These are phyloP conservation scores for Colletotrichum ledebouriae DNA, from an alignment of 2,329 filamentous ascomycete genomes.

Conservation along the genomic window DNA sequence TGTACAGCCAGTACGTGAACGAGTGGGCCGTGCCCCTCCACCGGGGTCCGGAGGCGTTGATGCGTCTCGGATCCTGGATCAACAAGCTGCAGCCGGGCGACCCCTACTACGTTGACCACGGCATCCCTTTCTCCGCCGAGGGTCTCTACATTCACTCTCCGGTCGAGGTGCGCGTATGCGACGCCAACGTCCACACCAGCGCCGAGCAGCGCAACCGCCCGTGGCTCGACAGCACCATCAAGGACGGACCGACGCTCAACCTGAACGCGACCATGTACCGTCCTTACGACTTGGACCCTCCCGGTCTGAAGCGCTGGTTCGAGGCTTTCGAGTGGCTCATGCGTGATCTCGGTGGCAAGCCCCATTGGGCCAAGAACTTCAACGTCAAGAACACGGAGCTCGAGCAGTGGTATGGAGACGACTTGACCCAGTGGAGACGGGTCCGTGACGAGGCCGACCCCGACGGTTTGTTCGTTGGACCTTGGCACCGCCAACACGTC, in stretches of 20 bases:
- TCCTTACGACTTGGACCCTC: slow-evolving; percentile 83
- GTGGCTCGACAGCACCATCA: slow-evolving; percentile 77
- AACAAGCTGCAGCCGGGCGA: slow-evolving; percentile 74
- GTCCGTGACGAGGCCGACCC: slow-evolving; percentile 81
- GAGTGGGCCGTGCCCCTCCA: slow-evolving; percentile 95
- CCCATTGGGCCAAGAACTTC: slow-evolving; percentile 98
- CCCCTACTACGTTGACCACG: slow-evolving; percentile 71
- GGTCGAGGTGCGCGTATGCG: slow-evolving; percentile 88
- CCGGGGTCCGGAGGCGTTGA: slow-evolving; percentile 88
- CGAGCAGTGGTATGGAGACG: slow-evolving; percentile 75
- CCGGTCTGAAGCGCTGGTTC: slow-evolving; percentile 83
- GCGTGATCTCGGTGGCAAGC: slow-evolving; percentile 84
- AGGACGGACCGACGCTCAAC: slow-evolving; percentile 82
- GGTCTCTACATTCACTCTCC: slow-evolving; percentile 92
- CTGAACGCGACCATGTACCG: slow-evolving; percentile 92
- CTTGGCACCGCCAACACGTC: slow-evolving; percentile 86
- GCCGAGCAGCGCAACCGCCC: slow-evolving; percentile 52
- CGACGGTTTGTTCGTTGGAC: slow-evolving; percentile 88
- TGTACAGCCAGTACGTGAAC: slow-evolving; percentile 97
- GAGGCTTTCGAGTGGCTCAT: slow-evolving; percentile 92
- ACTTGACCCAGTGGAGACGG: slow-evolving; percentile 75
- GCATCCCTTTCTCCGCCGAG: slow-evolving; percentile 83
- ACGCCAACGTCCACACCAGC: slow-evolving; percentile 66
- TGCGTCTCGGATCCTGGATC: slow-evolving; percentile 88
- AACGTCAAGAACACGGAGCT: slow-evolving; percentile 69